Evolutionary conservation across 805 yeast genomes (phyloP).

Genomic region (Sugiyamaella smithiae): DNA sequence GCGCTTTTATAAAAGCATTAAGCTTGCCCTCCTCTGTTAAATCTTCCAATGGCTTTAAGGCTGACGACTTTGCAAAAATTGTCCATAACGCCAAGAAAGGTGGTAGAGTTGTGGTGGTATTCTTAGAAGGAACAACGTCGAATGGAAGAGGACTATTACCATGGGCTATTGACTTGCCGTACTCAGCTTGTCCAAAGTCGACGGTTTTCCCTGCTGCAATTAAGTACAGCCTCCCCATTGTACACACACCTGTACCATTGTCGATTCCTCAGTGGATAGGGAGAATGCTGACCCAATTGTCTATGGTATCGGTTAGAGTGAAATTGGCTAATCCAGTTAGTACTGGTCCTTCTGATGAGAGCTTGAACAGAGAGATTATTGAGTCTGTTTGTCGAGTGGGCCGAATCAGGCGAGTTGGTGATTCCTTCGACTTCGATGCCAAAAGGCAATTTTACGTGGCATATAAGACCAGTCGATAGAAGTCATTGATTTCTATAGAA

Average conservation of each 20-base stretch:
- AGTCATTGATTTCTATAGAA: too few species aligned
- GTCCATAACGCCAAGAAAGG: conserved; percentile 29
- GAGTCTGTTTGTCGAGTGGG: conserved; percentile 39
- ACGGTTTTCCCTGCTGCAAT: conserved; percentile 31
- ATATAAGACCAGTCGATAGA: conserved; percentile 29
- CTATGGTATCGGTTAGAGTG: conserved; percentile 30
- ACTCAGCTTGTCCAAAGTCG: conserved; percentile 20
- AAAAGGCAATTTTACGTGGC: conserved; percentile 45
- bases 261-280: conserved; percentile 29
- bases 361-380: conserved; percentile 20
- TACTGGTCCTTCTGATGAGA: conserved; percentile 11
- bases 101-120: conserved; percentile 50
- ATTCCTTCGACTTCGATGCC: conserved; percentile 40
- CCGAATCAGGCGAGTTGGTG: conserved; percentile 48
- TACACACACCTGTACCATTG: conserved; percentile 37
- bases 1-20: conserved; percentile 25
- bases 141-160: conserved; percentile 77
- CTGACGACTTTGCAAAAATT: conserved; percentile 17
- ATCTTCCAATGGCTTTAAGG: neutral
- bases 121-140: conserved; percentile 82
- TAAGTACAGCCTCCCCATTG: conserved; percentile 33
- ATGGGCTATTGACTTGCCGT: conserved; percentile 37
- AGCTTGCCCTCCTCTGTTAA: conserved; percentile 10
- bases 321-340: conserved; percentile 30
- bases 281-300: conserved; percentile 18